A percentile compares a stretch with the other conserved stretches of the same genome.
These are phyloP conservation scores for Nepenthes gracilis DNA, from an alignment of 148 eudicot species.

Conservation along the genomic window DNA sequence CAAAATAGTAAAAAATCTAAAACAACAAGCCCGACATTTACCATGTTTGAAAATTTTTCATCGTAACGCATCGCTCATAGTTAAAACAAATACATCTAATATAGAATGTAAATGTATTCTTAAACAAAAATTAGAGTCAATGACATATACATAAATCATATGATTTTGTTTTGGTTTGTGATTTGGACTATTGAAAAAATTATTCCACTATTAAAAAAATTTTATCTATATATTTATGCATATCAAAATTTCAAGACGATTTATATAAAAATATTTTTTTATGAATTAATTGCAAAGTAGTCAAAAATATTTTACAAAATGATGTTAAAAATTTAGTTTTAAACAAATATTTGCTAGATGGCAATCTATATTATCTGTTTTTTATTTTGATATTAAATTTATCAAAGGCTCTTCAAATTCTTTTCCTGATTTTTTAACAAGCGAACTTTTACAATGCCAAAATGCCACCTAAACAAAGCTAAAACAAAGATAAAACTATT, in stretches of 20 bases:
- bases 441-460: not conserved
- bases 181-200: not conserved
- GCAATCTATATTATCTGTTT: not conserved
- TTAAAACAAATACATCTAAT: not conserved
- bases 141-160: not conserved
- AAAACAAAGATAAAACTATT: too few relatives aligned
- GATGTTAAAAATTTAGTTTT: not conserved
- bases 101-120: not conserved
- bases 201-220: not conserved
- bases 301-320: not conserved
- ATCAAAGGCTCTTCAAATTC: not conserved
- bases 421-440: not conserved
- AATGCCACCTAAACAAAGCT: not conserved
- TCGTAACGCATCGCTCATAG: not conserved
- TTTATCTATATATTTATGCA: not conserved
- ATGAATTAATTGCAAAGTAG: not conserved
- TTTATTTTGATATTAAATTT: not conserved
- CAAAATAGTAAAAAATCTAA: not conserved
- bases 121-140: not conserved
- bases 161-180: not conserved
- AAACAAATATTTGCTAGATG: conserved; percentile 1
- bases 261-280: not conserved
- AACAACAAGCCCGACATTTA: not conserved
- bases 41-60: not conserved
- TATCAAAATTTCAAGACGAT: conserved; percentile 2